A percentile compares a stretch with the other conserved stretches of the same genome.
Evolutionary conservation across 495 filamentous ascomycete species (phyloP).

Genomic region (Beverwykella pulmonaria): DNA sequence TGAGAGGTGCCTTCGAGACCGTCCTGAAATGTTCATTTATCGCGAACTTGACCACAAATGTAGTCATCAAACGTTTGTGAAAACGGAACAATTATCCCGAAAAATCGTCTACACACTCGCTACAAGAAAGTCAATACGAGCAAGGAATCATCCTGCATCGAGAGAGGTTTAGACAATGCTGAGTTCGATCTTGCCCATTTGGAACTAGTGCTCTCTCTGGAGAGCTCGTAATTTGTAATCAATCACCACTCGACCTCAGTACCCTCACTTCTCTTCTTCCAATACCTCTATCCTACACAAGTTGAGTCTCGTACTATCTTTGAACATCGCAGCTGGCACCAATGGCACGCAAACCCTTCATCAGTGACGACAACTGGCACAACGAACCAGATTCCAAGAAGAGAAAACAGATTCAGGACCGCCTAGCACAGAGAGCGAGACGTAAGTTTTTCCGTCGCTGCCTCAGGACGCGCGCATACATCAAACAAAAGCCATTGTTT

Average conservation of each 20-base stretch:
- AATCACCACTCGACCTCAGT: not conserved
- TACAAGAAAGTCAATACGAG: not conserved
- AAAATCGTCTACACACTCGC: not conserved
- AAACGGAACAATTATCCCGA: not conserved
- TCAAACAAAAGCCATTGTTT: not conserved
- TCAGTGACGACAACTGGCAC: conserved; percentile 29
- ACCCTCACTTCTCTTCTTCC: not conserved
- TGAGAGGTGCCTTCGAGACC: not conserved
- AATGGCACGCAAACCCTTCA: conserved; percentile 18
- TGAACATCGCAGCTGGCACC: not conserved
- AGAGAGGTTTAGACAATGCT: not conserved
- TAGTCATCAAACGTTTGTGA: not conserved
- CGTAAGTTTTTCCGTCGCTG: conserved; percentile 23
- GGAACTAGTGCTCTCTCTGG: not conserved
- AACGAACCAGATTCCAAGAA: conserved; percentile 29
- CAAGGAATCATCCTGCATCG: not conserved
- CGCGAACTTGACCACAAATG: not conserved
- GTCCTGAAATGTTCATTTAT: not conserved
- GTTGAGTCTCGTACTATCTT: not conserved
- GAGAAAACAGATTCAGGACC: conserved; percentile 36
- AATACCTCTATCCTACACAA: not conserved
- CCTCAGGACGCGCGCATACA: not conserved
- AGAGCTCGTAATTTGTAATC: not conserved
- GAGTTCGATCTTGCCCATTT: not conserved
- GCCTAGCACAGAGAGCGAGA: conserved; percentile 35